A percentile compares a stretch with the other conserved stretches of the same genome.
Evolutionary conservation across 2,329 filamentous ascomycete genomes (phyloP).

Genomic region (Hyphodiscus sp.): DNA sequence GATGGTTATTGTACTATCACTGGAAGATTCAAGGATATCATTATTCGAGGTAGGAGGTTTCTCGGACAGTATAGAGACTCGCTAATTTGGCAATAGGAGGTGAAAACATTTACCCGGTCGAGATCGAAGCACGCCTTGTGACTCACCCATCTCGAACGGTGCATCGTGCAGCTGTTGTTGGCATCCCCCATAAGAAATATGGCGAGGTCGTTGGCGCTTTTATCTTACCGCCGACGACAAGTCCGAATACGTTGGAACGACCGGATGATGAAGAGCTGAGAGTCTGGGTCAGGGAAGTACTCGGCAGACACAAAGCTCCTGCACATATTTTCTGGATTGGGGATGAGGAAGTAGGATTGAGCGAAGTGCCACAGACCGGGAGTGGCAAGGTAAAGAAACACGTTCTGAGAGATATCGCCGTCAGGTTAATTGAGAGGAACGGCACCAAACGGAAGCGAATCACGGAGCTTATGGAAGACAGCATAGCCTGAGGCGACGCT

Average conservation of each 20-base stretch:
- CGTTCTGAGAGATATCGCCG: slow-evolving; percentile 16
- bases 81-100: slow-evolving; percentile 47
- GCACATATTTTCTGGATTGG: slow-evolving; percentile 73
- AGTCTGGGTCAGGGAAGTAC: slow-evolving; percentile 53
- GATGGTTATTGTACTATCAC: slow-evolving; percentile 48
- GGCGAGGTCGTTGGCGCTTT: slow-evolving; percentile 63
- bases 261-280: slow-evolving; percentile 51
- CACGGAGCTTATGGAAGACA: background rate
- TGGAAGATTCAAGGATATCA: slow-evolving; percentile 63
- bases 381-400: slow-evolving; percentile 66
- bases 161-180: slow-evolving; percentile 54
- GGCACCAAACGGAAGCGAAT: background rate
- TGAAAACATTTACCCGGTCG: slow-evolving; percentile 56
- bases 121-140: slow-evolving; percentile 63
- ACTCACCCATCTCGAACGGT: slow-evolving; percentile 42
- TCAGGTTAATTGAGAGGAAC: slow-evolving; percentile 13
- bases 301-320: slow-evolving; percentile 64
- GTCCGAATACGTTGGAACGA: slow-evolving; percentile 63
- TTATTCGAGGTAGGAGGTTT: slow-evolving; percentile 50
- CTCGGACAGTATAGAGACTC: slow-evolving; percentile 8
- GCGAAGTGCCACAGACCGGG: slow-evolving; percentile 57
- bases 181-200: slow-evolving; percentile 56
- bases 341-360: slow-evolving; percentile 44
- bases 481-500: background rate
- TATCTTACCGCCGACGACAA: slow-evolving; percentile 36